phyloP scores from a whole-genome alignment of 176 grass and related monocot genomes.

The Themeda triandra region DNA sequence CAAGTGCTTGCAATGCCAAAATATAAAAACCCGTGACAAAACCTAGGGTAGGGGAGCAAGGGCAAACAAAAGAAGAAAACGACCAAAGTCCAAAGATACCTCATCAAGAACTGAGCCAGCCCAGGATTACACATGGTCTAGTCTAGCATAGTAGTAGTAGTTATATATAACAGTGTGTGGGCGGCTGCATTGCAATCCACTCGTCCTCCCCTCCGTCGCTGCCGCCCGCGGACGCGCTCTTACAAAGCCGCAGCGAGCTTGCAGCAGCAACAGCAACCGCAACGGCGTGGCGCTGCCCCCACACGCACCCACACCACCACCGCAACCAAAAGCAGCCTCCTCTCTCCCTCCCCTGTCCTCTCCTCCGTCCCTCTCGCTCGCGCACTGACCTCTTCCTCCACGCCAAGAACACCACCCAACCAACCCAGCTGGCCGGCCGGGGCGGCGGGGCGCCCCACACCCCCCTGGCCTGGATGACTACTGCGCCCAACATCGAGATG shows the following conservation, averaged over 20 bases:
- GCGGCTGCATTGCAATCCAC: no score
- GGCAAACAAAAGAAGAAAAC: constrained; percentile 1
- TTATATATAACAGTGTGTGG: no score
- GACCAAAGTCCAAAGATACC: no score
- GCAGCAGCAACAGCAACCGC: no score
- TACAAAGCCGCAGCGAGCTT: no score
- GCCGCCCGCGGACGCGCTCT: no score
- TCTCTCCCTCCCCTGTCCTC: neutral
- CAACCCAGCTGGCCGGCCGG: neutral
- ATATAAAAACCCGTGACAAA: neutral
- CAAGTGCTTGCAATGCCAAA: neutral
- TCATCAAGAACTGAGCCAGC: no score
- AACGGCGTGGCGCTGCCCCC: no score
- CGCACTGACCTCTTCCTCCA: neutral
- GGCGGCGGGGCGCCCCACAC: neutral
- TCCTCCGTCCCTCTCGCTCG: neutral
- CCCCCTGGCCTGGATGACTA: constrained; percentile 51
- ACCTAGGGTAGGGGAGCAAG: neutral
- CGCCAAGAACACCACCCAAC: neutral
- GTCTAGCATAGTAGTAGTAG: no score
- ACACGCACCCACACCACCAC: no score
- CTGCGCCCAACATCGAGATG: constrained; percentile 72
- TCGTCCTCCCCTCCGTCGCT: no score
- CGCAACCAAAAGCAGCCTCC: neutral
- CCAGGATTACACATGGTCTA: no score